Percentiles rank a stretch among this genome's conserved stretches.
Evolutionary conservation across 768 basidiomycete genomes (phyloP).

Genomic region (Austroboletus festivus): DNA sequence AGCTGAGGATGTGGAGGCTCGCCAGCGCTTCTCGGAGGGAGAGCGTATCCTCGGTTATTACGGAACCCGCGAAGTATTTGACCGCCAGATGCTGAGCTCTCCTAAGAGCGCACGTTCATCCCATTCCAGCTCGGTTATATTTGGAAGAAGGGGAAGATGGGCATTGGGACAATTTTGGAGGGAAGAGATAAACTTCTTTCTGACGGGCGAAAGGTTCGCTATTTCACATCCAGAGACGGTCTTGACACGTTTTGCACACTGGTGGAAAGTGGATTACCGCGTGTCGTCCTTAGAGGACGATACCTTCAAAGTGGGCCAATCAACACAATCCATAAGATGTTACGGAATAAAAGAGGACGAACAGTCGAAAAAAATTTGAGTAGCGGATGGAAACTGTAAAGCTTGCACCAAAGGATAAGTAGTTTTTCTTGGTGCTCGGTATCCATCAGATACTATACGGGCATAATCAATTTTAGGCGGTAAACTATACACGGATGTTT

Average conservation of each 20-base stretch:
- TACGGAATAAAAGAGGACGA: not conserved
- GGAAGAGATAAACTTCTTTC: constrained; percentile 3
- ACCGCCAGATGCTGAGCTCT: constrained; percentile 11
- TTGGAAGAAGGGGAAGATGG: constrained; percentile 24
- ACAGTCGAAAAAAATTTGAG: constrained; percentile 6
- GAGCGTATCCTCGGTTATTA: constrained; percentile 13
- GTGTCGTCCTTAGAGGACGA: constrained; percentile 4
- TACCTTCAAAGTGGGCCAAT: constrained; percentile 1
- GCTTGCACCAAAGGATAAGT: constrained; percentile 14
- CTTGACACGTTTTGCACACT: constrained; percentile 25
- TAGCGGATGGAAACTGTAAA: constrained; percentile 10
- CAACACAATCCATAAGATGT: not conserved
- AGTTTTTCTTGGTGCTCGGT: too few relatives aligned
- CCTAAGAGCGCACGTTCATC: constrained; percentile 2
- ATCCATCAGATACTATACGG: too few relatives aligned
- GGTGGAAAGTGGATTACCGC: constrained; percentile 16
- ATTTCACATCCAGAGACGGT: constrained; percentile 3
- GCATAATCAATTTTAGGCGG: too few relatives aligned
- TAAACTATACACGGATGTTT: too few relatives aligned
- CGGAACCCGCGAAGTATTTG: constrained; percentile 11
- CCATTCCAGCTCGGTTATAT: constrained; percentile 16
- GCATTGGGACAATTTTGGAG: constrained; percentile 9
- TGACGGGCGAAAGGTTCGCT: not conserved
- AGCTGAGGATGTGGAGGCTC: constrained; percentile 2
- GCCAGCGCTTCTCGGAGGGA: constrained; percentile 14